Evolutionary conservation across 1,139 yeast species (phyloP).

Genomic region (Nadsonia commutata): DNA sequence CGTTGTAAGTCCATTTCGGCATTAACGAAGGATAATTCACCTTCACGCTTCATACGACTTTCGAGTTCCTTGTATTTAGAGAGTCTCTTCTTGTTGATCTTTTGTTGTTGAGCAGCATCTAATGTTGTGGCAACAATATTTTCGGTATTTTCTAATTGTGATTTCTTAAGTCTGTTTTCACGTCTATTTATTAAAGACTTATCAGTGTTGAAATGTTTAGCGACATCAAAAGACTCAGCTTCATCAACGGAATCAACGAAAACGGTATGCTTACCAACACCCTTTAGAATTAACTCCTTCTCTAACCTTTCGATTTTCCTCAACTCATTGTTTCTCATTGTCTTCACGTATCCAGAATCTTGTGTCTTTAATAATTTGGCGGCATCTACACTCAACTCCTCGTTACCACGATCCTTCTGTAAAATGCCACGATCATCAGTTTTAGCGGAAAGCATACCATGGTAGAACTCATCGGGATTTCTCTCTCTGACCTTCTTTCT

Average conservation of each 20-base stretch:
- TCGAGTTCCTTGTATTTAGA: constrained; percentile 38
- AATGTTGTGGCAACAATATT: constrained; percentile 7
- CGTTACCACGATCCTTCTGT: constrained; percentile 52
- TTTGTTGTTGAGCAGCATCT: constrained; percentile 7
- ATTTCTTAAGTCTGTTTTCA: constrained; percentile 55
- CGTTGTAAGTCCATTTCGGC: constrained; percentile 60
- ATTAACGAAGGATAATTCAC: constrained; percentile 52
- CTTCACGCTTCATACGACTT: constrained; percentile 41
- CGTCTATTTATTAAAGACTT: constrained; percentile 43
- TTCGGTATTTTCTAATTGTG: constrained; percentile 38
- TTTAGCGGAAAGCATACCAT: constrained; percentile 64
- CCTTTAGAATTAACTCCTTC: constrained; percentile 36
- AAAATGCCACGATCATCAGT: constrained; percentile 59
- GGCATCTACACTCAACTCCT: constrained; percentile 51
- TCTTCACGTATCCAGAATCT: constrained; percentile 72
- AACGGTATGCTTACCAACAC: constrained; percentile 54
- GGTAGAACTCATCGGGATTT: constrained; percentile 95
- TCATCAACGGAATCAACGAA: constrained; percentile 56
- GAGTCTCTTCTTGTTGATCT: constrained; percentile 34
- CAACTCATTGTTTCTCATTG: constrained; percentile 55
- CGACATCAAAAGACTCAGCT: constrained; percentile 48
- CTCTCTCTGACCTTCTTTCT: constrained; percentile 56
- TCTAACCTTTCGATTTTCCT: constrained; percentile 49
- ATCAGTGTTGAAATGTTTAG: constrained; percentile 55
- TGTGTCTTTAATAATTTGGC: constrained; percentile 76